A percentile compares a stretch with the other conserved stretches of the same genome.
These are phyloP conservation scores for Coemansia sp. DNA, from an alignment of 192 early-diverging fungal species.

Conservation along the genomic window DNA sequence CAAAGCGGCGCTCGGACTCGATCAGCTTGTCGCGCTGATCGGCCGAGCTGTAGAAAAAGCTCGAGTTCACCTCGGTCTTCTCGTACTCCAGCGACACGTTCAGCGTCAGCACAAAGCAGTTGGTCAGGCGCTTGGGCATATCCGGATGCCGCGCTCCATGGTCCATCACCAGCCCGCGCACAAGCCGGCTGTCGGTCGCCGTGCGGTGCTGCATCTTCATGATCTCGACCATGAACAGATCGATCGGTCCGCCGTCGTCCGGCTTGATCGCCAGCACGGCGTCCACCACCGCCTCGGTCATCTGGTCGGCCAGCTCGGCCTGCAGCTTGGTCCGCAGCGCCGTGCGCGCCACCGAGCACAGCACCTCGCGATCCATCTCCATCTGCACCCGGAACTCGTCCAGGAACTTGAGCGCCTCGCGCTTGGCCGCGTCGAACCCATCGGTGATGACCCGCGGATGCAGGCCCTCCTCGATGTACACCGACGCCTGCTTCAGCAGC, in stretches of 20 bases:
- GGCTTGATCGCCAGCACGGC: conserved; percentile 83
- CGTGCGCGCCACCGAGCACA: conserved; percentile 89
- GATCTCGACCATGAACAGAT: conserved; percentile 99
- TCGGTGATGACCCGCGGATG: conserved; percentile 95
- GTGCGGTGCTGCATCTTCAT: conserved; percentile 99
- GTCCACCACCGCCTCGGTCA: conserved; percentile 96
- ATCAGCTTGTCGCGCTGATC: conserved; percentile 99
- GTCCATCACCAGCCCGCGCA: conserved; percentile 95
- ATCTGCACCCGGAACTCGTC: conserved; percentile 78
- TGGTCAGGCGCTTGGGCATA: conserved; percentile 92
- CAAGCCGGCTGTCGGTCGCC: conserved; percentile 92
- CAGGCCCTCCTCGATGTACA: conserved; percentile 92
- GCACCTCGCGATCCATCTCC: conserved; percentile 83
- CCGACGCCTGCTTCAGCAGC: conserved; percentile 92
- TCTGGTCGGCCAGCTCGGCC: conserved; percentile 79
- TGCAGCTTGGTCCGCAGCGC: conserved; percentile 95
- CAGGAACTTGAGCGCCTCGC: conserved; percentile 91
- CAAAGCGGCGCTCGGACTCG: conserved; percentile 93
- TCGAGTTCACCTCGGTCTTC: conserved; percentile 98
- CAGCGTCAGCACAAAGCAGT: conserved; percentile 89
- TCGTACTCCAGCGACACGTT: conserved; percentile 99
- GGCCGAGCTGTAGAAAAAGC: conserved; percentile 96
- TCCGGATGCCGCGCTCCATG: conserved; percentile 99
- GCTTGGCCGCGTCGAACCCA: conserved; percentile 95
- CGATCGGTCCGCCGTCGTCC: conserved; percentile 80